Percentiles rank a stretch among this genome's conserved stretches.
Conservation (phyloP, 2,329 filamentous ascomycete species). For the Alternaria postmessia region DNA sequence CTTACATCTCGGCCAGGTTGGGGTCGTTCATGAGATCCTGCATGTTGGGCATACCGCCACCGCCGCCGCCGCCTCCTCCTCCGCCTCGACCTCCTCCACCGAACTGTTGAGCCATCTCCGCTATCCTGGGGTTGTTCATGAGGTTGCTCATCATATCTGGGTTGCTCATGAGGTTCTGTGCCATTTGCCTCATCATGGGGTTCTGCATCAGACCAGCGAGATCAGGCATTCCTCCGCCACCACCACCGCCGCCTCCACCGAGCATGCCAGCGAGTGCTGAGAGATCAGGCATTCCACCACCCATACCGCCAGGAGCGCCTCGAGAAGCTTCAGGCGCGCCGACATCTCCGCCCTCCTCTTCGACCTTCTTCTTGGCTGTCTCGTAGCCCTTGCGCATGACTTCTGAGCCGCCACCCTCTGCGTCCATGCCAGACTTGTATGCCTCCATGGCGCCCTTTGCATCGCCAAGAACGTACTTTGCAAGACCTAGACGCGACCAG, state of each 20-base stretch:
- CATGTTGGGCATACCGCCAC: conserved; percentile 90
- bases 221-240: conserved; percentile 86
- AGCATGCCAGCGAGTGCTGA: conserved; percentile 68
- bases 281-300: conserved; percentile 85
- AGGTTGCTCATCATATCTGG: conserved; percentile 89
- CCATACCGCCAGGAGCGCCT: conserved; percentile 54
- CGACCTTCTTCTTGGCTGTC: conserved; percentile 87
- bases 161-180: conserved; percentile 96
- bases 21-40: conserved; percentile 89
- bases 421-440: conserved; percentile 89
- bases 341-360: conserved; percentile 74
- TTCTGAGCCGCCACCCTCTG: conserved; percentile 93
- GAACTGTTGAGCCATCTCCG: conserved; percentile 86
- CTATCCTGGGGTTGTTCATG: conserved; percentile 90
- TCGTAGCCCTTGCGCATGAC: conserved; percentile 98
- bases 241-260: conserved; percentile 63
- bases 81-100: conserved; percentile 49
- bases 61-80: conserved; percentile 68
- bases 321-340: conserved; percentile 52
- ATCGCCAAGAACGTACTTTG: conserved; percentile 89
- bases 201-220: conserved; percentile 70
- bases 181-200: conserved; percentile 98
- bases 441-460: conserved; percentile 92
- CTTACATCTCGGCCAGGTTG: conserved; percentile 90
- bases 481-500: conserved; percentile 92